phyloP scores from a whole-genome alignment of 2,329 filamentous ascomycete genomes.

The Penicillium decumbens region DNA sequence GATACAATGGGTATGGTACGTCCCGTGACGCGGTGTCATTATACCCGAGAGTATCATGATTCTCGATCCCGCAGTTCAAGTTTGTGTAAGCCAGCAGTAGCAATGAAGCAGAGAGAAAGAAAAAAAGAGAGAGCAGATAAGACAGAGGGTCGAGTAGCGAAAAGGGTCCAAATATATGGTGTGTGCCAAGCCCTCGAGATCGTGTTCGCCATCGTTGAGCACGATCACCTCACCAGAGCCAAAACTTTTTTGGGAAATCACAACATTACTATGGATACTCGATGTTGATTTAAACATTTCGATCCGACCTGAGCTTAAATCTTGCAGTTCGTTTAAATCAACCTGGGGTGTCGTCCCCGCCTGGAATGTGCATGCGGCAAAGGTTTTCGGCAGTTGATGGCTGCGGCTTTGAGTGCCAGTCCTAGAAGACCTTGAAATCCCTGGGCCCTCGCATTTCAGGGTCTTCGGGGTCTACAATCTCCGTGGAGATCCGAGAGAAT shows the following conservation, averaged over 20 bases:
- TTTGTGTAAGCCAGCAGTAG: not conserved
- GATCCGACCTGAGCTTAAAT: constrained; percentile 23
- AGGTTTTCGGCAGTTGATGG: constrained; percentile 28
- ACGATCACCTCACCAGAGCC: constrained; percentile 31
- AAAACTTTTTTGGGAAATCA: constrained; percentile 15
- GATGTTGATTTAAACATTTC: constrained; percentile 21
- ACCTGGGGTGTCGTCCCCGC: constrained; percentile 10
- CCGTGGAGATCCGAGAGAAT: constrained; percentile 6
- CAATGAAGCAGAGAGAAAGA: not conserved
- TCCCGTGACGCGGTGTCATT: not conserved
- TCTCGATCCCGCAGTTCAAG: not conserved
- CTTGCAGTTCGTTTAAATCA: not conserved
- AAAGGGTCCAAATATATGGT: constrained; percentile 21
- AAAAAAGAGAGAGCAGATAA: not conserved
- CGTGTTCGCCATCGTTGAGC: constrained; percentile 29
- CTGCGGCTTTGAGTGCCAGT: not conserved
- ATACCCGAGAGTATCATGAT: not conserved
- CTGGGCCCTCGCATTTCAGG: not conserved
- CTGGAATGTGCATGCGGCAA: constrained; percentile 23
- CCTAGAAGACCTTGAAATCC: not conserved
- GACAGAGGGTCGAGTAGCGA: not conserved
- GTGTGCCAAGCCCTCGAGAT: constrained; percentile 20
- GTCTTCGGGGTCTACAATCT: not conserved
- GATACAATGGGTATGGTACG: not conserved
- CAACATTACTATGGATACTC: constrained; percentile 5